Evolutionary conservation across 768 basidiomycete species (phyloP), one percentile per base, ranked within the genome.

Genomic region (Leccinellum albellum): DNA sequence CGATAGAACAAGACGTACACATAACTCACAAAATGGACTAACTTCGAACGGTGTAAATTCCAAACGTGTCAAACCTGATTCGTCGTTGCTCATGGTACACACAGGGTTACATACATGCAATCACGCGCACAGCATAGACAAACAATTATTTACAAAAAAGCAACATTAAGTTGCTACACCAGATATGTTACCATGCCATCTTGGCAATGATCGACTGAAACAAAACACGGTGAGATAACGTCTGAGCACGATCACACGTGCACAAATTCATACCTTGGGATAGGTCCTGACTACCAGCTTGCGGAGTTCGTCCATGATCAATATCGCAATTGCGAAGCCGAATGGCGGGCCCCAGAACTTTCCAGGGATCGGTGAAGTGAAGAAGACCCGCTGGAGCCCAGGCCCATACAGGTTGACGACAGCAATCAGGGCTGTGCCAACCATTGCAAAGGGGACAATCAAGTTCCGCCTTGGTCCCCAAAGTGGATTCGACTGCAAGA

Each of bases 261-360:
- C 6, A 6, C 17, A 20, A 6, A 28, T 2, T 46, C n/a, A 3
- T 7, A 77, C 78, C 56, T 76, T 74, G 10, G 79, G 77, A 44
- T 78, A 74, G 3, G 73, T 69, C 58, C 79, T 68, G 31, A 79
- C 79, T 13, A 80, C 58, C 50, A 78, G 57, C 63, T 81, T 81
- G 24, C 79, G 70, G 1, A 73, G 55, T 59, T 81, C 80, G 51
- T 81, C 79, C 46, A 79, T 61, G 6, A 63, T 64, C 53, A 81
- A 60, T 6, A 81, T 66, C 1, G 63, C 77, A 13, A 75, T 45
- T 2, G 76, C 80, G 35, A 80, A 78, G 2, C 66, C 70, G 53
- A 80, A 76, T 2, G 80, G 79, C 28, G 78, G 67, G 14, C 77
- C 71, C 80, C 80, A 81, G 64, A 79, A 81, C 74, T 75, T 78